Conservation (phyloP, 2,329 filamentous ascomycete species). For the Calonectria pteridis region DNA sequence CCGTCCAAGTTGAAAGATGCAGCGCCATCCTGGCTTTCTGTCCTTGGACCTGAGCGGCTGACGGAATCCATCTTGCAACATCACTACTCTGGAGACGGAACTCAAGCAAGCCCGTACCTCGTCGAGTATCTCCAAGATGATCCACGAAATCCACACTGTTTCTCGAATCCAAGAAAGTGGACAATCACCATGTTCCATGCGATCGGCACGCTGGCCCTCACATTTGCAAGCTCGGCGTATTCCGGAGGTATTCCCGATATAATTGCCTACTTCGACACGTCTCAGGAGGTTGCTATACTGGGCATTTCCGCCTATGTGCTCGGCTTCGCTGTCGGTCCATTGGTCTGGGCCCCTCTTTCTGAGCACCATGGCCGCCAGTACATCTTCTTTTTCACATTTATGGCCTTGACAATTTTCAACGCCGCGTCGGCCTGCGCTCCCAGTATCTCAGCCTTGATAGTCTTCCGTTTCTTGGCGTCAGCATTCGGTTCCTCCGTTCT, state of each 20-base stretch:
- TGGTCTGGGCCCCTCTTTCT: conserved; percentile 15
- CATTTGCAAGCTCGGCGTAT: conserved; percentile 13
- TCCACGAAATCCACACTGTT: neutral
- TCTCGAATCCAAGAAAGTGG: neutral
- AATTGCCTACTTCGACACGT: neutral
- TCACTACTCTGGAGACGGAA: neutral
- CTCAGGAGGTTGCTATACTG: neutral
- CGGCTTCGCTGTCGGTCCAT: conserved; percentile 12
- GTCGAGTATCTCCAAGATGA: conserved; percentile 5
- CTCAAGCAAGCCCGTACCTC: neutral
- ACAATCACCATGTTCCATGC: conserved; percentile 1
- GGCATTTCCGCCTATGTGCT: conserved; percentile 8
- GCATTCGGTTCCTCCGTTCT: conserved; percentile 12
- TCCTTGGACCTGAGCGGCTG: neutral
- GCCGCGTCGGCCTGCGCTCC: neutral
- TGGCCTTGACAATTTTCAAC: neutral
- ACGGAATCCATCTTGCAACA: neutral
- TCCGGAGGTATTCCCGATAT: conserved; percentile 5
- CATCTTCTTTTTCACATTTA: conserved; percentile 4
- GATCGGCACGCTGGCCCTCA: neutral
- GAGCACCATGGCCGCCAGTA: conserved; percentile 6
- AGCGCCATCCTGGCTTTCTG: neutral
- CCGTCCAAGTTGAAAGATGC: neutral
- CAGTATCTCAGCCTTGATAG: neutral
- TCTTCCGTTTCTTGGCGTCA: conserved; percentile 11